These are phyloP conservation scores for Lactarius sp. DNA, from an alignment of 768 basidiomycete genomes.

Conservation along the genomic window DNA sequence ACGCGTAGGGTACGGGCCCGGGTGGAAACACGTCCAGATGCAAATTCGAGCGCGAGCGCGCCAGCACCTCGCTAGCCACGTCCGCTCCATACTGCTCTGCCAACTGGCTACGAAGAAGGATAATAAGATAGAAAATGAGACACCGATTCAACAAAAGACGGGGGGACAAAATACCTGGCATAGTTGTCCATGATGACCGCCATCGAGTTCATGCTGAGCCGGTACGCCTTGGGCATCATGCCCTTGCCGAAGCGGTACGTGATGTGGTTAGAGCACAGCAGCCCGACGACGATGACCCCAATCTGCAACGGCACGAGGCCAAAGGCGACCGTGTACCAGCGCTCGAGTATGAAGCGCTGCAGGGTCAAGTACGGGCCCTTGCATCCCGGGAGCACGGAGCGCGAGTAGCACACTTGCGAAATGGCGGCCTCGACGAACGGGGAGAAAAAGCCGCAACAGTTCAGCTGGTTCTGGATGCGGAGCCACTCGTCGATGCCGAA, in stretches of 20 bases:
- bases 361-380: conserved; percentile 58
- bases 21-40: conserved; percentile 35
- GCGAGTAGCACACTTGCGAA: conserved; percentile 67
- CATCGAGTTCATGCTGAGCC: conserved; percentile 68
- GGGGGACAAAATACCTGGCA: conserved; percentile 50
- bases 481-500: conserved; percentile 58
- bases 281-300: conserved; percentile 51
- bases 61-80: conserved; percentile 54
- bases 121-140: not conserved
- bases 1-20: conserved; percentile 31
- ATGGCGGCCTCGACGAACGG: conserved; percentile 79
- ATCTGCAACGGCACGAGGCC: conserved; percentile 65
- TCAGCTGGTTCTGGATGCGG: conserved; percentile 65
- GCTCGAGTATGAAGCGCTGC: conserved; percentile 47
- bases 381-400: conserved; percentile 68
- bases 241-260: conserved; percentile 87
- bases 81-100: conserved; percentile 68
- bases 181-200: conserved; percentile 83
- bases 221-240: conserved; percentile 81
- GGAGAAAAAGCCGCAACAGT: conserved; percentile 78
- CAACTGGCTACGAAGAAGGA: conserved; percentile 47
- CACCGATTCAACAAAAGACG: no score
- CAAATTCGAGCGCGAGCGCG: conserved; percentile 52
- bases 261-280: conserved; percentile 78
- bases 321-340: conserved; percentile 66